Base-by-base conservation (phyloP, 2,329 filamentous ascomycete genomes). In the Leptographium wingfieldii region DNA sequence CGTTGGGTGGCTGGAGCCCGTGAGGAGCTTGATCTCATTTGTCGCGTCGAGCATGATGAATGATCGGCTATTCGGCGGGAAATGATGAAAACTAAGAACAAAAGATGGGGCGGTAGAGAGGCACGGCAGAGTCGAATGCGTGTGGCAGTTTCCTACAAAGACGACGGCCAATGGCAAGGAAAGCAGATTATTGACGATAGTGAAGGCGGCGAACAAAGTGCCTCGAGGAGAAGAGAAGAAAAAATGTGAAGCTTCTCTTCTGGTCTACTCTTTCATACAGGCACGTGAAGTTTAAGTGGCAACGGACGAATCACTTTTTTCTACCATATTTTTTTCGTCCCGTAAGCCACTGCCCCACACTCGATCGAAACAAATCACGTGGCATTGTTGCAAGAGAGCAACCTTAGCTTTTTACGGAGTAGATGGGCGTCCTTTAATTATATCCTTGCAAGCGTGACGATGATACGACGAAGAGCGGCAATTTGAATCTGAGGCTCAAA, bases 1-100 rank as follows among this genome's bases (percentile, higher is more conserved):
- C 59, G 67, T 68, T 59, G 71, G 71, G 63, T 74, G 72, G 67
- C 72, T 73, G 60, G 72, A 73, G 65, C 72, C 72, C 64, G 72
- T 69, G 55, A 74, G 69, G 64, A 74, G 59, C 63, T 74, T 74
- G 68, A 74, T 73, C 65, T 73, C 71, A 66, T 73, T 73, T 62
- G 70, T 69, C 11, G 62, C 59, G 51, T 61, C 56, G 53, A 58
- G 58, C 61, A 63, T 61, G 27, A 51, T 61, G 49, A 31, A 22
- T 38, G 48, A 12, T 55, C 35, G 51, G 49, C n/a, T 33, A 58
- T 49, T 27, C 25, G 33, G 19, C 27, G 22, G 33, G 33, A 35
- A 53, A 22, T 31, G 25, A 19, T 14, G 11, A 25, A 46, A 46
- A 35, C 19, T 46, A 46, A 35, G 46, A 31, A 51, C 25, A 10